Evolutionary conservation across 768 basidiomycete species (phyloP).

Genomic region (Postia placenta): DNA sequence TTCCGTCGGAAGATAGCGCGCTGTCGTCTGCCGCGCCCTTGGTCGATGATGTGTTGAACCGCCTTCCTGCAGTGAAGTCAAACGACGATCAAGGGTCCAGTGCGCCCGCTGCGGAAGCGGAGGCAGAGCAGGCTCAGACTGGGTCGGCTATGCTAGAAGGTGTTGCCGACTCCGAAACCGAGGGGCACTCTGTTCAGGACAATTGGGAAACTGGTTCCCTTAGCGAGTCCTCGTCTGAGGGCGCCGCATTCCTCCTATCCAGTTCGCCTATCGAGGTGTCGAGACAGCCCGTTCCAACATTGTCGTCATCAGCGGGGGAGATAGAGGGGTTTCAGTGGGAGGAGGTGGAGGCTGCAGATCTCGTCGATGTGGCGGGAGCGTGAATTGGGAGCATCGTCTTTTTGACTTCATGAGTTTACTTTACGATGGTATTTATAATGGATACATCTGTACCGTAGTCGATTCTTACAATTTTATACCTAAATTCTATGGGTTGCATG

Average conservation of each 20-base stretch:
- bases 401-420: not conserved
- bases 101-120: not conserved
- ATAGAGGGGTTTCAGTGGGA: not conserved
- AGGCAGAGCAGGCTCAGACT: not conserved
- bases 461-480: too few species aligned
- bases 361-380: not conserved
- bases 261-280: not conserved
- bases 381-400: not conserved
- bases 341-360: not conserved
- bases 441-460: too few species aligned
- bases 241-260: constrained; percentile 2
- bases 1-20: not conserved
- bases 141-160: not conserved
- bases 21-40: not conserved
- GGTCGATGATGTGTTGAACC: not conserved
- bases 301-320: not conserved
- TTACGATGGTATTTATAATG: not conserved
- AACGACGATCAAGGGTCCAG: not conserved
- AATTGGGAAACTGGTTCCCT: not conserved
- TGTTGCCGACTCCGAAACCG: not conserved
- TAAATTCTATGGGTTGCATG: too few species aligned
- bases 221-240: not conserved
- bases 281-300: not conserved
- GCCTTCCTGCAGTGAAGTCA: not conserved
- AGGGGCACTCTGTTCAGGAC: not conserved